Percentiles rank a stretch among this genome's conserved stretches.
phyloP scores from a whole-genome alignment of 192 early-diverging fungal genomes.

The Coemansia interrupta region DNA sequence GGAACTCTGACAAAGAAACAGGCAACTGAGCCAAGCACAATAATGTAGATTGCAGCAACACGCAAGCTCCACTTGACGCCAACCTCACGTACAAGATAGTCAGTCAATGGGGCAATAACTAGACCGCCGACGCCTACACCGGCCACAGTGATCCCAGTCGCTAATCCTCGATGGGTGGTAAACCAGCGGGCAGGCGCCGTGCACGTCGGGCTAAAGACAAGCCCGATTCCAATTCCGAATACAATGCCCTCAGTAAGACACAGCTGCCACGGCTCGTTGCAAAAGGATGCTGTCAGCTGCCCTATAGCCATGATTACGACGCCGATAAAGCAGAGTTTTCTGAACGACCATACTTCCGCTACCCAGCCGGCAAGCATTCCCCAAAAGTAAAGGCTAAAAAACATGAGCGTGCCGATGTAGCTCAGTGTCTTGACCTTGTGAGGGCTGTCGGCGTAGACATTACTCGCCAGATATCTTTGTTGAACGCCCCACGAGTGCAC shows the following conservation, averaged over 20 bases:
- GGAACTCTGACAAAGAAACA: slow-evolving; percentile 37
- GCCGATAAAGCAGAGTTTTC: slow-evolving; percentile 31
- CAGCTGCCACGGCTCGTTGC: slow-evolving; percentile 63
- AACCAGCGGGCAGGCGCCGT: slow-evolving; percentile 66
- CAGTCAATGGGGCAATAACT: slow-evolving; percentile 56
- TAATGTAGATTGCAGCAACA: slow-evolving; percentile 46
- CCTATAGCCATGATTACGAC: slow-evolving; percentile 51
- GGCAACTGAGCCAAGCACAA: slow-evolving; percentile 39
- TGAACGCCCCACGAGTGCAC: slow-evolving; percentile 49
- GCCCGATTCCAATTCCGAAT: slow-evolving; percentile 57
- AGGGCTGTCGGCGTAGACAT: slow-evolving; percentile 20
- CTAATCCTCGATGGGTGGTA: slow-evolving; percentile 55
- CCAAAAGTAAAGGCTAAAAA: slow-evolving; percentile 37
- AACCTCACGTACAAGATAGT: slow-evolving; percentile 31
- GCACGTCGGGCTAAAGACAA: slow-evolving; percentile 60
- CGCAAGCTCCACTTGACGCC: slow-evolving; percentile 55
- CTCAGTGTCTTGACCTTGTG: slow-evolving; percentile 25
- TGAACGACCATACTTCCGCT: slow-evolving; percentile 49
- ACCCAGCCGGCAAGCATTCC: slow-evolving; percentile 45
- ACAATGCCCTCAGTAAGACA: slow-evolving; percentile 65
- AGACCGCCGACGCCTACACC: slow-evolving; percentile 67
- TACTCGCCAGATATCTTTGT: slow-evolving; percentile 35
- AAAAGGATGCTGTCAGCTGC: slow-evolving; percentile 58
- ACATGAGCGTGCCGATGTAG: slow-evolving; percentile 48
- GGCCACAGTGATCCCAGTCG: slow-evolving; percentile 63